Conservation (phyloP, 306 rosid species). For the Pachyrhizus erosus region DNA sequence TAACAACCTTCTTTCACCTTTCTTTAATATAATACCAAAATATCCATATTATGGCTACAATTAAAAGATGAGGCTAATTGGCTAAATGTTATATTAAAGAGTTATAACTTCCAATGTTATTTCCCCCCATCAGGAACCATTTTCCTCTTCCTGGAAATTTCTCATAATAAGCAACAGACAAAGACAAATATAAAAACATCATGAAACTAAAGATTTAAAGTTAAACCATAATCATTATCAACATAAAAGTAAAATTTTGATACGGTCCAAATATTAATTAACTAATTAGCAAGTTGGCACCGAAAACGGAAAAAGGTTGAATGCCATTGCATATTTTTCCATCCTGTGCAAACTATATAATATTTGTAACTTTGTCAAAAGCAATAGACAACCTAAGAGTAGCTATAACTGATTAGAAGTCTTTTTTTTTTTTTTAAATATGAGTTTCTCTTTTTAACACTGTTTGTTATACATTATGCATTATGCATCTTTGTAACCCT, state of each 20-base stretch:
- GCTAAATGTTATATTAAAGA: not conserved
- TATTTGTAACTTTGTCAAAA: not conserved
- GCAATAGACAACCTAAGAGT: not conserved
- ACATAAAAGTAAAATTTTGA: slow-evolving; percentile 16
- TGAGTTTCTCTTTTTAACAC: too few species aligned
- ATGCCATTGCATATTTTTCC: not conserved
- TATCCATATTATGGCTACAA: not conserved
- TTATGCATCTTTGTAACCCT: not conserved
- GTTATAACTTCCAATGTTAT: not conserved
- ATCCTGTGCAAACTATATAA: not conserved
- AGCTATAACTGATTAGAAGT: not conserved
- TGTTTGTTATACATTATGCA: not conserved
- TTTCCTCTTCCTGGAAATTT: slow-evolving; percentile 14
- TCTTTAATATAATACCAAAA: not conserved
- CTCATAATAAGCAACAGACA: not conserved
- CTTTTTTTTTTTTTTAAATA: not conserved
- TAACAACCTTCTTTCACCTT: not conserved
- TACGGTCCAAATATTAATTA: slow-evolving; percentile 1
- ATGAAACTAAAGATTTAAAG: slow-evolving; percentile 15
- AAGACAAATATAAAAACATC: not conserved
- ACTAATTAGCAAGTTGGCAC: slow-evolving; percentile 2
- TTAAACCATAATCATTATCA: not conserved
- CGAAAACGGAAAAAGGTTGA: not conserved
- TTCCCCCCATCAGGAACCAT: not conserved
- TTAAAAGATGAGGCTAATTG: not conserved